Conservation (phyloP, 2,329 filamentous ascomycete genomes). For the Cercospora beticola region DNA sequence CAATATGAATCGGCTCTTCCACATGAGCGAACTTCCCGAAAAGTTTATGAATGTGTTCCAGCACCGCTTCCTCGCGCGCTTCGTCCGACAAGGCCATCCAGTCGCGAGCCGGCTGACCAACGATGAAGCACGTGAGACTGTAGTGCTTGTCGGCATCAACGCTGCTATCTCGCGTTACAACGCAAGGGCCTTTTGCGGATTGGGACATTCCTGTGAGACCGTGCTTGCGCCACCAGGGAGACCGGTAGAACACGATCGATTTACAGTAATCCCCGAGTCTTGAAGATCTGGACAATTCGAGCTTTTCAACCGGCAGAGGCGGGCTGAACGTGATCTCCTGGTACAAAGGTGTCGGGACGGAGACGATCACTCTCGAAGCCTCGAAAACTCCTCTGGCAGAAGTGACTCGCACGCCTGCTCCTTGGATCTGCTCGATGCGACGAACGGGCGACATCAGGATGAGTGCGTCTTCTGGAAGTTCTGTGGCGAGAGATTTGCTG, state of each 20-base stretch:
- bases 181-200: constrained; percentile 47
- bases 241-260: constrained; percentile 49
- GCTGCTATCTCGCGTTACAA: constrained; percentile 49
- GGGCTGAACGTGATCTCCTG: constrained; percentile 52
- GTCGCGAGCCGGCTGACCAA: constrained; percentile 39
- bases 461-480: constrained; percentile 33
- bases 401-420: constrained; percentile 28
- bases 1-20: constrained; percentile 36
- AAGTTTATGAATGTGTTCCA: constrained; percentile 40
- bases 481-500: constrained; percentile 40
- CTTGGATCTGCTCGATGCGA: constrained; percentile 21
- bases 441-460: constrained; percentile 29
- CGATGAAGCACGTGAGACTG: constrained; percentile 46
- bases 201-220: constrained; percentile 50
- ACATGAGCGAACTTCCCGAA: constrained; percentile 32
- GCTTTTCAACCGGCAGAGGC: constrained; percentile 45
- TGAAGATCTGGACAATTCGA: constrained; percentile 25
- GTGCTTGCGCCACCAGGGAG: constrained; percentile 49
- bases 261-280: constrained; percentile 52
- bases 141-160: constrained; percentile 29
- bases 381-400: constrained; percentile 35
- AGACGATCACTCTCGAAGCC: constrained; percentile 50
- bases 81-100: constrained; percentile 38
- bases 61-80: constrained; percentile 35
- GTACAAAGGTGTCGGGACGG: constrained; percentile 50